A percentile compares a stretch with the other conserved stretches of the same genome.
These are phyloP conservation scores for Eragrostis curvula DNA, from an alignment of 176 grass and related monocot species.

Conservation along the genomic window DNA sequence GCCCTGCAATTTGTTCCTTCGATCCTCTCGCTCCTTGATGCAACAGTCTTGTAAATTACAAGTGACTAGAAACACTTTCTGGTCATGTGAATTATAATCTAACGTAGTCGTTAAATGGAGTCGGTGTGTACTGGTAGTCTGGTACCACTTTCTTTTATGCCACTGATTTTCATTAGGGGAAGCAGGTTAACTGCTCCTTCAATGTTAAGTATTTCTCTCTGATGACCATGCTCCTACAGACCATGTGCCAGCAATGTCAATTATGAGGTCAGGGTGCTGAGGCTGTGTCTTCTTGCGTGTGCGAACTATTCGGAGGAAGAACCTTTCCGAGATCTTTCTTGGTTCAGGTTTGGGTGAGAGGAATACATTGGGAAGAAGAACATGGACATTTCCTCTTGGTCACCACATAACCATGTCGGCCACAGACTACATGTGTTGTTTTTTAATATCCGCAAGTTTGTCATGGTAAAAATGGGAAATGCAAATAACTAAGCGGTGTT, in stretches of 20 bases:
- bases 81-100: neutral
- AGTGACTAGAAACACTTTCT: no score
- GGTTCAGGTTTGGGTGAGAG: neutral
- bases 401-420: neutral
- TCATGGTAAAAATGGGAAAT: no score
- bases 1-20: neutral
- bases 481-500: no score
- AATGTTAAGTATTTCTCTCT: neutral
- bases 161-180: neutral
- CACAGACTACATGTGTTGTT: neutral
- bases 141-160: neutral
- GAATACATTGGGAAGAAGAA: neutral
- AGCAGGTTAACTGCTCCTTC: conserved; percentile 32
- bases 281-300: conserved; percentile 18
- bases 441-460: no score
- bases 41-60: neutral
- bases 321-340: neutral
- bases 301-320: conserved; percentile 5
- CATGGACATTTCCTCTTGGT: neutral
- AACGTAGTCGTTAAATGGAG: neutral
- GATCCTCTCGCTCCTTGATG: neutral
- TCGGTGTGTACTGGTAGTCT: conserved; percentile 2
- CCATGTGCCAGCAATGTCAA: conserved; percentile 30
- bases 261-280: conserved; percentile 15
- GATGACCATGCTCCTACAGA: neutral